Base-by-base conservation (phyloP, 768 basidiomycete genomes). In the Clathrus columnatus region DNA sequence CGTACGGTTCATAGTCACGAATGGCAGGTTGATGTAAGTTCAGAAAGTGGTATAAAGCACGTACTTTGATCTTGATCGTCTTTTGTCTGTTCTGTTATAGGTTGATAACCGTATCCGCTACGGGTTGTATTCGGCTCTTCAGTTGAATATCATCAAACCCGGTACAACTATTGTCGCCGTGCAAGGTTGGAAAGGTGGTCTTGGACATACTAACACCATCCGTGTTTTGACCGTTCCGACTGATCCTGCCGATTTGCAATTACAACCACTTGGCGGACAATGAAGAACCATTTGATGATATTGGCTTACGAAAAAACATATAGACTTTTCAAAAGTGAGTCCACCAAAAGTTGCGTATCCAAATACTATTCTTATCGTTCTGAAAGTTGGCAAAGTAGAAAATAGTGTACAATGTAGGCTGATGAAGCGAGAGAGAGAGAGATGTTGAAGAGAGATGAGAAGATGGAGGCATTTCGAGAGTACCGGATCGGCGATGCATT, bases 181-280 rank as follows among this genome's bases (percentile, higher is more conserved):
- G 4, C 96, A 98, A 71, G 96, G 96, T n/a, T 99, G 95, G 95
- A 95, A 93, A 74, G 91, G 93, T 44, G 96, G 96, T 57, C 81
- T 96, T 45, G 94, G 93, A 28, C 92, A 96, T 73, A 94, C 91
- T 61, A 93, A 94, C 76, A 92, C 90, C 11, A 74, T 93, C 56
- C 85, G 91, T 49, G 79, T 93, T 59, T 70, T 93, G 62, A 82
- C 81, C 41, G 91, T 92, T 45, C 91, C 91, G 17, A 90, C 86
- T 21, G 87, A 91, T 63, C 59, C 70, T 29, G 87, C 85, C 50
- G 91, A 93, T 67, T 72, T 93, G 51, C 82, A 85, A 69, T 62
- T 84, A 70, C 84, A 89, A 67, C 78, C 83, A 29, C 72, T 81
- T 21, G 77, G 73, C 7, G 66, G 68, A 20, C 21, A 32, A 44